Conservation (phyloP, 2,329 filamentous ascomycete species). For the Ascochyta viciae-villosae region DNA sequence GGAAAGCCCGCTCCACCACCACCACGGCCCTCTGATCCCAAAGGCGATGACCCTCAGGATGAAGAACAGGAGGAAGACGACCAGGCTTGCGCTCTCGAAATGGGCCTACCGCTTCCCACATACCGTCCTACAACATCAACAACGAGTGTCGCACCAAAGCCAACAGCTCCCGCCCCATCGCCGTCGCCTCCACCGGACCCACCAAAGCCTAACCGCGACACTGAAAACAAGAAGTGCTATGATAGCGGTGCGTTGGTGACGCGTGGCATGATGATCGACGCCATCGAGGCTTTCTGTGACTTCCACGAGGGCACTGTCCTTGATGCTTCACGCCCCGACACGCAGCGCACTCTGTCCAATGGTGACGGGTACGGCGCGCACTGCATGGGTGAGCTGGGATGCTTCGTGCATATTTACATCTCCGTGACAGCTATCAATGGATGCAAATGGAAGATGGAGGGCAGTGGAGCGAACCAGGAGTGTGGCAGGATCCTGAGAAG, state of each 20-base stretch:
- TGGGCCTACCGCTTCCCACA: no score
- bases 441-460: neutral
- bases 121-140: neutral
- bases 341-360: neutral
- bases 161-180: neutral
- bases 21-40: no score
- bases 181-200: neutral
- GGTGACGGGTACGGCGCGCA: neutral
- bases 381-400: neutral
- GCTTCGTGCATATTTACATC: neutral
- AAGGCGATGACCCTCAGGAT: no score
- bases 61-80: neutral
- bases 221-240: neutral
- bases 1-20: no score
- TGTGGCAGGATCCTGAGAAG: conserved; percentile 1
- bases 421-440: neutral
- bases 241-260: neutral
- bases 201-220: neutral
- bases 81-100: no score
- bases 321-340: no score
- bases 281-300: neutral
- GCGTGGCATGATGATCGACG: conserved; percentile 3
- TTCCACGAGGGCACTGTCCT: neutral
- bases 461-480: neutral
- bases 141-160: neutral